phyloP scores from a whole-genome alignment of 257 asterid genomes.

The Solanum appendiculatum region DNA sequence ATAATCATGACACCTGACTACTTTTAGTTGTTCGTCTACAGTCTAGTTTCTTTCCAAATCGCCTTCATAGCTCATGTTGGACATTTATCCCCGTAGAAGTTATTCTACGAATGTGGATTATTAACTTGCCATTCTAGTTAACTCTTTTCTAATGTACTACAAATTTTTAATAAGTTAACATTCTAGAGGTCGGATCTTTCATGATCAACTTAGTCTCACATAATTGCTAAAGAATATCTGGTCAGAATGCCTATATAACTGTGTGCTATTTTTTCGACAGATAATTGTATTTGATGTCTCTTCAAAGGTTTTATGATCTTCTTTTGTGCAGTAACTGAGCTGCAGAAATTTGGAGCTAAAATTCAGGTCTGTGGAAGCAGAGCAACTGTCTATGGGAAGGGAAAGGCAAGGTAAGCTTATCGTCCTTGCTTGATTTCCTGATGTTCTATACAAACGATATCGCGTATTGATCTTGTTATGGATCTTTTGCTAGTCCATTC shows the following conservation, averaged over 20 bases:
- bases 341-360: slow-evolving; percentile 30
- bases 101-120: not conserved
- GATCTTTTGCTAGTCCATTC: slow-evolving; percentile 10
- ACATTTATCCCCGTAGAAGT: not conserved
- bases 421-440: not conserved
- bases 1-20: not conserved
- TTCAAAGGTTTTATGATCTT: not conserved
- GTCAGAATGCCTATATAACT: not conserved
- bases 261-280: not conserved
- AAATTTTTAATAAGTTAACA: not conserved
- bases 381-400: slow-evolving; percentile 12
- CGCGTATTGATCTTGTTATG: not conserved
- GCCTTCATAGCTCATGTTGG: not conserved
- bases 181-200: not conserved
- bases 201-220: not conserved
- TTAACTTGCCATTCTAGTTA: not conserved
- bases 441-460: not conserved
- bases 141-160: not conserved
- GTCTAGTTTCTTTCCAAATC: not conserved
- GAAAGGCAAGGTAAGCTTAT: slow-evolving; percentile 8
- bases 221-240: not conserved
- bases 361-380: slow-evolving; percentile 12
- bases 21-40: not conserved
- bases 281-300: not conserved
- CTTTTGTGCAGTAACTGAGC: slow-evolving; percentile 19